Evolutionary conservation across 257 asterid species (phyloP).

Genomic region (Lycium barbarum): DNA sequence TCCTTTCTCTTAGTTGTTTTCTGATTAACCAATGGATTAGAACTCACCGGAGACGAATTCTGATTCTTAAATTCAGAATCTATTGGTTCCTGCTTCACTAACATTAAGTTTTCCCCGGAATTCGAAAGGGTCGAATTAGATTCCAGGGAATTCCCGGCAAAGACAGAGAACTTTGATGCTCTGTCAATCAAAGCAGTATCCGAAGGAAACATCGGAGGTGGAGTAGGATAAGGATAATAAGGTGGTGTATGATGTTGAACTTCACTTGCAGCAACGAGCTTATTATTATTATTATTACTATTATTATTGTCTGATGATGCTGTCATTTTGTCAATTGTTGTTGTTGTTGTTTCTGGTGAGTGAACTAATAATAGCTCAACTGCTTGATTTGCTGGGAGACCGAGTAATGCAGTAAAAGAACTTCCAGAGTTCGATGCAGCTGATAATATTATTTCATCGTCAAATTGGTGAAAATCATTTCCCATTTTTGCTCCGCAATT

Average conservation of each 20-base stretch:
- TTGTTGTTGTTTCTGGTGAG: slow-evolving; percentile 35
- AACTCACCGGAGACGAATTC: slow-evolving; percentile 58
- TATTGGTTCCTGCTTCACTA: slow-evolving; percentile 74
- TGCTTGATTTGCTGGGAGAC: slow-evolving; percentile 87
- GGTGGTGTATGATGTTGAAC: neutral
- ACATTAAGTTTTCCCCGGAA: slow-evolving; percentile 42
- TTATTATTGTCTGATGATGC: neutral
- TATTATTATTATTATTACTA: neutral
- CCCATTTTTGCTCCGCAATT: slow-evolving; percentile 34
- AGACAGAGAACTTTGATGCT: slow-evolving; percentile 73
- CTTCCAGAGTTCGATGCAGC: slow-evolving; percentile 34
- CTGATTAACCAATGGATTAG: slow-evolving; percentile 53
- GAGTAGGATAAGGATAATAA: slow-evolving; percentile 31
- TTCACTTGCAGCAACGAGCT: neutral
- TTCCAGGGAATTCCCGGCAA: slow-evolving; percentile 49
- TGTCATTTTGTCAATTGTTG: neutral
- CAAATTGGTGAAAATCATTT: neutral
- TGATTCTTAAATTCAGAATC: slow-evolving; percentile 62
- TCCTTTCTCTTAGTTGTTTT: slow-evolving; percentile 76
- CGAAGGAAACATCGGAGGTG: slow-evolving; percentile 57
- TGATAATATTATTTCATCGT: neutral
- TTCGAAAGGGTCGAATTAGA: slow-evolving; percentile 34
- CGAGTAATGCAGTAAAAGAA: slow-evolving; percentile 92
- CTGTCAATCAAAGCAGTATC: slow-evolving; percentile 52
- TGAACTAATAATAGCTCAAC: slow-evolving; percentile 78